These are phyloP conservation scores for Salvia hispanica DNA, from an alignment of 257 asterid species.

Conservation along the genomic window DNA sequence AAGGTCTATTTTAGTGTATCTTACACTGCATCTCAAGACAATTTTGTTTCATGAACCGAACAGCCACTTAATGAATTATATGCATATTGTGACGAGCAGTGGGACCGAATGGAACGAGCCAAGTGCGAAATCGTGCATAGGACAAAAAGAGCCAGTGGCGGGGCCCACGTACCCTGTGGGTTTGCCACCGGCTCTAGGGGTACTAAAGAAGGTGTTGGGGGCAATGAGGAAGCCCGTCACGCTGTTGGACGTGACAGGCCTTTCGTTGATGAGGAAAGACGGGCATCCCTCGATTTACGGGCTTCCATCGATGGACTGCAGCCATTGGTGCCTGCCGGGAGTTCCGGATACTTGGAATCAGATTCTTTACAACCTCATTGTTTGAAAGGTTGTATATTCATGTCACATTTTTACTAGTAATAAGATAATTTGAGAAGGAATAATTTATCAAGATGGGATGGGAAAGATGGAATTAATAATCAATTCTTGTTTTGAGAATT, in stretches of 20 bases:
- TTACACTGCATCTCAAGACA: no score
- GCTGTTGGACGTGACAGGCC: slow-evolving; percentile 67
- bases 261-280: slow-evolving; percentile 76
- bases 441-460: background rate
- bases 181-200: slow-evolving; percentile 56
- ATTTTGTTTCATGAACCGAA: no score
- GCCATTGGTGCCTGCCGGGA: slow-evolving; percentile 94
- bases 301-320: slow-evolving; percentile 66
- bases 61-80: no score
- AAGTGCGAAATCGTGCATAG: slow-evolving; percentile 50
- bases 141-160: slow-evolving; percentile 48
- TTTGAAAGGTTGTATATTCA: slow-evolving; percentile 12
- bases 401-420: background rate
- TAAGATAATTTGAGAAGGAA: no score
- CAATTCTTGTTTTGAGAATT: background rate
- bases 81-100: slow-evolving; percentile 33
- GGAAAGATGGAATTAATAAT: background rate
- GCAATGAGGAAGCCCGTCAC: slow-evolving; percentile 52
- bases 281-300: slow-evolving; percentile 92
- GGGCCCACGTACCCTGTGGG: slow-evolving; percentile 77
- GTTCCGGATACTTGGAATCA: slow-evolving; percentile 92
- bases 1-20: no score
- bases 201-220: slow-evolving; percentile 59
- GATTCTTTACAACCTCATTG: slow-evolving; percentile 62
- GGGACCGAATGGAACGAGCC: slow-evolving; percentile 79